These are phyloP conservation scores for Gynochthodes officinalis DNA, from an alignment of 257 asterid genomes.

Conservation along the genomic window DNA sequence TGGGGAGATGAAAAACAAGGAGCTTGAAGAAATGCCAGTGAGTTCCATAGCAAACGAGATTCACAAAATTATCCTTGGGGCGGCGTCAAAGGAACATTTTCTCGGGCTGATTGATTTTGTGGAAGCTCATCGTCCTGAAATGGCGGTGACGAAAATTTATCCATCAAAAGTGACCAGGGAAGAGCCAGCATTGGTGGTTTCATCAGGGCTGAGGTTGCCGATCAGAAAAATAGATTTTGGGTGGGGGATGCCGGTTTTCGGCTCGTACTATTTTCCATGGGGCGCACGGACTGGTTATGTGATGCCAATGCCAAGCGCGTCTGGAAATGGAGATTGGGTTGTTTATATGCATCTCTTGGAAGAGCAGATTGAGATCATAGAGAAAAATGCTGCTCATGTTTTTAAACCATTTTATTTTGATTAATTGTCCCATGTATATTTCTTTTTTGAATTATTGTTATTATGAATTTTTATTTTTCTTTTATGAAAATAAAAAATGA, in stretches of 20 bases:
- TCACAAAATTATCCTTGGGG: conserved; percentile 35
- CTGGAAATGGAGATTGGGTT: conserved; percentile 75
- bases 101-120: conserved; percentile 67
- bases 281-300: conserved; percentile 65
- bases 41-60: conserved; percentile 45
- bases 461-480: too few species aligned
- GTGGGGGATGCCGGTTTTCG: conserved; percentile 56
- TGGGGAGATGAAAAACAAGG: conserved; percentile 41
- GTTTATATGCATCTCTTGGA: conserved; percentile 57
- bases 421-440: conserved; percentile 3
- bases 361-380: conserved; percentile 49
- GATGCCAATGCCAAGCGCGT: conserved; percentile 63
- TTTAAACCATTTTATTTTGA: conserved; percentile 37
- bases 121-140: conserved; percentile 68
- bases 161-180: conserved; percentile 29
- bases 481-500: too few species aligned
- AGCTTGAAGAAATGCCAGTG: conserved; percentile 36
- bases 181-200: conserved; percentile 62
- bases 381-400: conserved; percentile 38
- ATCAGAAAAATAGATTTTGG: conserved; percentile 52
- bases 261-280: conserved; percentile 70
- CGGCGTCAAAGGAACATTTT: conserved; percentile 55
- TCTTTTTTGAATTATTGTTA: too few species aligned
- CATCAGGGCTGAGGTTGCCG: conserved; percentile 54
- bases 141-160: conserved; percentile 38